These are phyloP conservation scores for Irpex rosettiformis DNA, from an alignment of 1,284 basidiomycete genomes.

Conservation along the genomic window DNA sequence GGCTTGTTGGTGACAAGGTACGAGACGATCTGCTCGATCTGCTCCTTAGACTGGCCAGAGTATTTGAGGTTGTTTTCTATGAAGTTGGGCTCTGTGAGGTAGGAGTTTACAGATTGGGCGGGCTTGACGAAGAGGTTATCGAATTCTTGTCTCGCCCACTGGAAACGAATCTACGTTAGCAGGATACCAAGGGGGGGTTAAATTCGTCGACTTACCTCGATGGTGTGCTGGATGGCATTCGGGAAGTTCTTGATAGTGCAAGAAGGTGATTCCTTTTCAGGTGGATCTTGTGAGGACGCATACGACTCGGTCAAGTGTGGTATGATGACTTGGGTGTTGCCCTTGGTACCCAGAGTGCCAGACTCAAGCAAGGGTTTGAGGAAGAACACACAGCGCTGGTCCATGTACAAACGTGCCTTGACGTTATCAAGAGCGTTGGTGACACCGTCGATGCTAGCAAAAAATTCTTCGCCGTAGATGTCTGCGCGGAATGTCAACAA, in stretches of 20 bases:
- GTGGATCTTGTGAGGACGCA: slow-evolving; percentile 97
- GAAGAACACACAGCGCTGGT: slow-evolving; percentile 97
- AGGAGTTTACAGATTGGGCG: slow-evolving; percentile 91
- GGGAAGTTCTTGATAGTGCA: slow-evolving; percentile 99
- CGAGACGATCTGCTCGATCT: slow-evolving; percentile 87
- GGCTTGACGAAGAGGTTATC: slow-evolving; percentile 95
- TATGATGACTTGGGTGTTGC: slow-evolving; percentile 95
- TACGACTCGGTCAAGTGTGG: slow-evolving; percentile 98
- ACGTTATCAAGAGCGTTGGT: slow-evolving; percentile 99
- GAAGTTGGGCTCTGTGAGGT: slow-evolving; percentile 96
- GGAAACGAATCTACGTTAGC: slow-evolving; percentile 8
- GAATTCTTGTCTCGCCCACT: slow-evolving; percentile 96
- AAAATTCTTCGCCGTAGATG: slow-evolving; percentile 90
- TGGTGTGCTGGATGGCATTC: slow-evolving; percentile 98
- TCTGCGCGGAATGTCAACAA: slow-evolving; percentile 42
- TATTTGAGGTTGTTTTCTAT: slow-evolving; percentile 89
- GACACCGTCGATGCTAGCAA: slow-evolving; percentile 85
- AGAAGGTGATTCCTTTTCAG: slow-evolving; percentile 96
- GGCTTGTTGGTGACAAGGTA: slow-evolving; percentile 93
- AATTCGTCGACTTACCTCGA: slow-evolving; percentile 58
- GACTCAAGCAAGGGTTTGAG: slow-evolving; percentile 96
- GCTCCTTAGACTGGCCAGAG: slow-evolving; percentile 87
- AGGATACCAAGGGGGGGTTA: slow-evolving; percentile 4
- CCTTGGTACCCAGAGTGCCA: slow-evolving; percentile 98
- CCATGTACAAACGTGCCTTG: slow-evolving; percentile 97